These are phyloP conservation scores for Boeremia lycopersici DNA, from an alignment of 2,329 filamentous ascomycete genomes.

Conservation along the genomic window DNA sequence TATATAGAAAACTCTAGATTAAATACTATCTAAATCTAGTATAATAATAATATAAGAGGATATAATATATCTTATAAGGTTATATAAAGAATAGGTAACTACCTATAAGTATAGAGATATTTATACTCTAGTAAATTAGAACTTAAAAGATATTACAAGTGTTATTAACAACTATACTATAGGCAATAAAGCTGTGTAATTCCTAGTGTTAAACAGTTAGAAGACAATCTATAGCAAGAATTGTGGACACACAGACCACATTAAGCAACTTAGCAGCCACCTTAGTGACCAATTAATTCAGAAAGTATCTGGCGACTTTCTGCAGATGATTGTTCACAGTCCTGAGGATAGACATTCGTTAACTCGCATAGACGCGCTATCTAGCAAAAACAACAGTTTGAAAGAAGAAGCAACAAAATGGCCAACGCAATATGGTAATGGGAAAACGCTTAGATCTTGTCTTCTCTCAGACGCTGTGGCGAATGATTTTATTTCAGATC, in stretches of 20 bases:
- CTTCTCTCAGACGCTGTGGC: background rate
- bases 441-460: background rate
- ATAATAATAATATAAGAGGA: slow-evolving; percentile 11
- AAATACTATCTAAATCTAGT: slow-evolving; percentile 5
- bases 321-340: background rate
- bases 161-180: slow-evolving; percentile 17
- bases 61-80: slow-evolving; percentile 2
- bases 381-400: background rate
- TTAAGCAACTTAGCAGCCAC: slow-evolving; percentile 7
- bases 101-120: slow-evolving; percentile 16
- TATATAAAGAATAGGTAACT: slow-evolving; percentile 17
- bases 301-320: slow-evolving; percentile 4
- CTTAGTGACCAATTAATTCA: slow-evolving; percentile 9
- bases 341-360: background rate
- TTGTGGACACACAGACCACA: slow-evolving; percentile 11
- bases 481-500: background rate
- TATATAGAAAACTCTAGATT: slow-evolving; percentile 13
- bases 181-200: slow-evolving; percentile 16
- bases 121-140: slow-evolving; percentile 7
- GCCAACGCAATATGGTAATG: background rate
- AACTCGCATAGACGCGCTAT: background rate
- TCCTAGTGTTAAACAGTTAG: slow-evolving; percentile 12
- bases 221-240: slow-evolving; percentile 20
- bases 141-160: slow-evolving; percentile 16
- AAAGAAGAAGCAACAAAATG: background rate